phyloP scores from a whole-genome alignment of 2,329 filamentous ascomycete species.

The Penicillium glabrum region DNA sequence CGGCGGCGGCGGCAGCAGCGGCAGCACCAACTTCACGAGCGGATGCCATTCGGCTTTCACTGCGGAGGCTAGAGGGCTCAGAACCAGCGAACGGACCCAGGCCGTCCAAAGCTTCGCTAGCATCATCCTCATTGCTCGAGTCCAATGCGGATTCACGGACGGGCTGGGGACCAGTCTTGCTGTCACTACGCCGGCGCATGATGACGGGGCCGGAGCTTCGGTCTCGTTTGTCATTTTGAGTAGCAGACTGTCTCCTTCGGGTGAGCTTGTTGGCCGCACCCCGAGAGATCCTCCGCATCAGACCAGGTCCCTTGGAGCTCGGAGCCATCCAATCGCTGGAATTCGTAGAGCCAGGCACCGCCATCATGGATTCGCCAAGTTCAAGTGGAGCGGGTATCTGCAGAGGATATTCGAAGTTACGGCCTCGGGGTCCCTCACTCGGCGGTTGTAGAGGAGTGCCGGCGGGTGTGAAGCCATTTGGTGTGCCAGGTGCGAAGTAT shows the following conservation, averaged over 20 bases:
- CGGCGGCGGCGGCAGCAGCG: slow-evolving; percentile 21
- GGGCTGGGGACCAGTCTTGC: slow-evolving; percentile 69
- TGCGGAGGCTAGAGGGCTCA: slow-evolving; percentile 40
- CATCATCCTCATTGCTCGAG: slow-evolving; percentile 39
- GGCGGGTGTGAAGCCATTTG: slow-evolving; percentile 36
- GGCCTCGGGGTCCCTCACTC: slow-evolving; percentile 34
- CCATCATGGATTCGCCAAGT: slow-evolving; percentile 70
- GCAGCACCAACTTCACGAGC: slow-evolving; percentile 32
- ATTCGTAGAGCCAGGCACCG: slow-evolving; percentile 47
- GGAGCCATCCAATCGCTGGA: slow-evolving; percentile 61
- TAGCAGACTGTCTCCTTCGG: slow-evolving; percentile 74
- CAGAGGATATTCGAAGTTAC: slow-evolving; percentile 26
- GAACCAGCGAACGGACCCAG: slow-evolving; percentile 43
- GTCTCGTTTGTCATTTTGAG: slow-evolving; percentile 74
- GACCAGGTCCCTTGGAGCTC: slow-evolving; percentile 56
- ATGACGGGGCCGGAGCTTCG: slow-evolving; percentile 87
- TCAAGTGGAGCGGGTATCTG: slow-evolving; percentile 58
- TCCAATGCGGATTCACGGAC: slow-evolving; percentile 48
- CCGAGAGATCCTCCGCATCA: slow-evolving; percentile 85
- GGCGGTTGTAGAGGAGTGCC: slow-evolving; percentile 36
- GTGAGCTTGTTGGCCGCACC: slow-evolving; percentile 69
- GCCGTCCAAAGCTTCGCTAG: slow-evolving; percentile 48
- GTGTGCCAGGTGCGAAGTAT: slow-evolving; percentile 26
- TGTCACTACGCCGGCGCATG: slow-evolving; percentile 83
- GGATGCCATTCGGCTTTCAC: slow-evolving; percentile 35